Conservation (phyloP, 2,329 filamentous ascomycete genomes). For the Albophoma yamanashiensis region DNA sequence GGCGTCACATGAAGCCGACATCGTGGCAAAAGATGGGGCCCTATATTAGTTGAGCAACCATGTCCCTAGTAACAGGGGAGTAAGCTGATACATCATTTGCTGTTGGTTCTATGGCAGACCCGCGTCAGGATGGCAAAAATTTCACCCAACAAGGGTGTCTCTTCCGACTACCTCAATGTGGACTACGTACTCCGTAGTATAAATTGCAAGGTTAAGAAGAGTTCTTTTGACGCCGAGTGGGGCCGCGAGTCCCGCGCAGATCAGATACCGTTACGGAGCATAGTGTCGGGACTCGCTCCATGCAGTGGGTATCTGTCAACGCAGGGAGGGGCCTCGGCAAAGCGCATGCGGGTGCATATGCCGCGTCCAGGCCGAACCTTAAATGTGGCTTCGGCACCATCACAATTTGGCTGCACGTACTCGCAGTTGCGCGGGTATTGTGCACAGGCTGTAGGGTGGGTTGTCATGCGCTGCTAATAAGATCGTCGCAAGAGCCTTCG, state of each 20-base stretch:
- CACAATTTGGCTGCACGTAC: background rate
- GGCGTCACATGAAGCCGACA: background rate
- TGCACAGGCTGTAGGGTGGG: background rate
- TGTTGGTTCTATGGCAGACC: background rate
- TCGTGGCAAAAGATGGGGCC: background rate
- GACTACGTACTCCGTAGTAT: too few relatives aligned
- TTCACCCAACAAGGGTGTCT: background rate
- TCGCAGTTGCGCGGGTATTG: too few relatives aligned
- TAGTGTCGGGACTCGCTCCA: background rate
- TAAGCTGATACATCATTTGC: background rate
- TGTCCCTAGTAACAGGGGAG: background rate
- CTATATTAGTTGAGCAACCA: background rate
- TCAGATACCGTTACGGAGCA: background rate
- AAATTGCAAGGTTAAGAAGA: background rate
- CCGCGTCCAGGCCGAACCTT: background rate
- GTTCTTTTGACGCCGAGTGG: background rate
- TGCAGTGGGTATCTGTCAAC: background rate
- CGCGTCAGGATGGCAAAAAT: background rate
- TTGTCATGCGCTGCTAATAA: background rate
- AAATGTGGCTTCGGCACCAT: background rate
- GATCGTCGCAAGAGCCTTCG: background rate
- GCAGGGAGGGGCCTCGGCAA: background rate
- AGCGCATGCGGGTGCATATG: background rate
- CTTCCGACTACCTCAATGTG: background rate
- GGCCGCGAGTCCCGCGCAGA: background rate